phyloP scores from a whole-genome alignment of 2,329 filamentous ascomycete species.

The Fusarium verrucosum region DNA sequence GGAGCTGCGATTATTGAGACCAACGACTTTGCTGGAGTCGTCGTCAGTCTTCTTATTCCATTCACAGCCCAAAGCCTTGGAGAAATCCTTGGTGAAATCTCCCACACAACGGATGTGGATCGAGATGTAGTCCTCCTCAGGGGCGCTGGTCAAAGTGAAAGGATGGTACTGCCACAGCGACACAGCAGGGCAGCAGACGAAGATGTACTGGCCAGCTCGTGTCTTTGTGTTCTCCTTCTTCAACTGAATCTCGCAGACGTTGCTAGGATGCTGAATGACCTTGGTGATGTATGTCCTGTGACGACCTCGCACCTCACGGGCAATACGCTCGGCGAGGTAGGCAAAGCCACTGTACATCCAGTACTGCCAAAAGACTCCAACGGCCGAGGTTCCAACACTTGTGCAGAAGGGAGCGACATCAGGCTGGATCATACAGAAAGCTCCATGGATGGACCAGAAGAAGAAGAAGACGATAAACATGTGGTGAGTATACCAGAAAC shows the following conservation, averaged over 20 bases:
- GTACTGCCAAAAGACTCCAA: slow-evolving; percentile 88
- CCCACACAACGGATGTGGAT: slow-evolving; percentile 86
- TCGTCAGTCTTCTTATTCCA: slow-evolving; percentile 60
- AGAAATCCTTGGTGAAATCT: slow-evolving; percentile 78
- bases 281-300: slow-evolving; percentile 90
- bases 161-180: slow-evolving; percentile 91
- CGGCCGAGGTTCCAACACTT: slow-evolving; percentile 69
- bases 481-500: slow-evolving; percentile 92
- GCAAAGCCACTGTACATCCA: slow-evolving; percentile 86
- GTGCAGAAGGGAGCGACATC: slow-evolving; percentile 82
- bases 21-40: slow-evolving; percentile 72
- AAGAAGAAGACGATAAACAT: slow-evolving; percentile 89
- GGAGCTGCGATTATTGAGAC: slow-evolving; percentile 68
- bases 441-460: slow-evolving; percentile 90
- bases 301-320: slow-evolving; percentile 79
- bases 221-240: slow-evolving; percentile 89
- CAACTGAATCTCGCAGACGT: slow-evolving; percentile 90
- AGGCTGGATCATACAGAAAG: slow-evolving; percentile 90
- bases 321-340: slow-evolving; percentile 81
- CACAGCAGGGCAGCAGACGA: slow-evolving; percentile 85
- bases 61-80: slow-evolving; percentile 78
- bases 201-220: slow-evolving; percentile 85
- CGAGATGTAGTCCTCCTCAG: slow-evolving; percentile 90
- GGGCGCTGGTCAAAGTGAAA: slow-evolving; percentile 85
- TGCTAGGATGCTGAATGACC: slow-evolving; percentile 88